These are phyloP conservation scores for Geopyxis carbonaria DNA, from an alignment of 495 filamentous ascomycete genomes.

Conservation along the genomic window DNA sequence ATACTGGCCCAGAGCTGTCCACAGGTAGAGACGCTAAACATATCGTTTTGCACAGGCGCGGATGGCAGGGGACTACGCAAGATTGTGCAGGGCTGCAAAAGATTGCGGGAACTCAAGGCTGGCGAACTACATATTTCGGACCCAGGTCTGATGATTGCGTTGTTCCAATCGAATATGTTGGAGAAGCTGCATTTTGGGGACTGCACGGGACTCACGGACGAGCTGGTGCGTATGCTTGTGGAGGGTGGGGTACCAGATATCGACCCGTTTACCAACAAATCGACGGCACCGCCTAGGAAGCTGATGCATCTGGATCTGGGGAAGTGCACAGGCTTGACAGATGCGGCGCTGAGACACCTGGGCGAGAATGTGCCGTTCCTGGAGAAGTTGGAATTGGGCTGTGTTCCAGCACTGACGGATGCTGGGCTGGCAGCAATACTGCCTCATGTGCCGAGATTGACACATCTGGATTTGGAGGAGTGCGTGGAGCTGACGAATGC, in stretches of 20 bases:
- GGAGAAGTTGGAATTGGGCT: conserved; percentile 63
- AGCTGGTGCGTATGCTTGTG: conserved; percentile 50
- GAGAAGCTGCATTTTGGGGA: conserved; percentile 62
- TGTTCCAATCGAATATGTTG: conserved; percentile 66
- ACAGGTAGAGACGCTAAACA: conserved; percentile 61
- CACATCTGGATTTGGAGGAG: conserved; percentile 83
- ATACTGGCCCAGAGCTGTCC: conserved; percentile 74
- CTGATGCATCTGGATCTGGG: conserved; percentile 75
- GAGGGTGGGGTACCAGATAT: conserved; percentile 56
- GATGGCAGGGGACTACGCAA: conserved; percentile 63
- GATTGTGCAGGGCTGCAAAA: conserved; percentile 53
- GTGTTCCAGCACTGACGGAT: conserved; percentile 56
- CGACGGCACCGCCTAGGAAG: conserved; percentile 59
- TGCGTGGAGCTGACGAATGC: conserved; percentile 58
- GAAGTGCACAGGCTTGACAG: conserved; percentile 56
- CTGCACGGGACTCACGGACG: conserved; percentile 59
- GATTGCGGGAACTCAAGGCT: conserved; percentile 61
- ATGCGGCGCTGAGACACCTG: conserved; percentile 46
- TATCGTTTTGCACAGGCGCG: conserved; percentile 80
- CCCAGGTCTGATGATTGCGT: conserved; percentile 43
- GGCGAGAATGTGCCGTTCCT: conserved; percentile 61
- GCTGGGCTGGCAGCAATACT: conserved; percentile 53
- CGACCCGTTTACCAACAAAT: conserved; percentile 57
- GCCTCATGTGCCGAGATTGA: conserved; percentile 54
- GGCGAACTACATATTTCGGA: conserved; percentile 75